phyloP scores from a whole-genome alignment of 257 asterid genomes.

The Solanum medicagineum region DNA sequence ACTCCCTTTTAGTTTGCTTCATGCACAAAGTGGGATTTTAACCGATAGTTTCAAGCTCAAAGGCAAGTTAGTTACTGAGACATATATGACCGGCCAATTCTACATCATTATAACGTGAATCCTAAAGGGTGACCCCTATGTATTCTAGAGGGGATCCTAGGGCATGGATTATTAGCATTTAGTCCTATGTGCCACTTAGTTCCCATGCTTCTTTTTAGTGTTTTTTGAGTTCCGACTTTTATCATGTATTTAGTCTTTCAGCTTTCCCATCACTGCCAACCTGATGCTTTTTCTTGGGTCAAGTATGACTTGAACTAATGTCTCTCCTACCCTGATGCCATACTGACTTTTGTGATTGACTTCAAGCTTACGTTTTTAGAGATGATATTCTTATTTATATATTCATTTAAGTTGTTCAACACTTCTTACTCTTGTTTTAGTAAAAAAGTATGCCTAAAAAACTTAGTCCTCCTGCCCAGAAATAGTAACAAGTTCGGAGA shows the following conservation, averaged over 20 bases:
- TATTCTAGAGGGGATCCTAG: background rate
- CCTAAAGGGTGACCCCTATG: background rate
- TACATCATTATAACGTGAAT: background rate
- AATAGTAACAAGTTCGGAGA: background rate
- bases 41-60: background rate
- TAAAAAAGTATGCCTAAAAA: background rate
- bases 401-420: background rate
- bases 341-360: background rate
- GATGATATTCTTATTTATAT: background rate
- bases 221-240: background rate
- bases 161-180: background rate
- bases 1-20: background rate
- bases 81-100: background rate
- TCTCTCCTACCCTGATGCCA: background rate
- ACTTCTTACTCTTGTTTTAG: background rate
- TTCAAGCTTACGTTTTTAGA: background rate
- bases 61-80: background rate
- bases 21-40: background rate
- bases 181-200: background rate
- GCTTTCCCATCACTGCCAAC: background rate
- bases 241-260: background rate
- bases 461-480: background rate
- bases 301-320: background rate
- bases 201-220: background rate
- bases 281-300: background rate